Conservation (phyloP, 2,329 filamentous ascomycete genomes). For the Endothia cerciana region DNA sequence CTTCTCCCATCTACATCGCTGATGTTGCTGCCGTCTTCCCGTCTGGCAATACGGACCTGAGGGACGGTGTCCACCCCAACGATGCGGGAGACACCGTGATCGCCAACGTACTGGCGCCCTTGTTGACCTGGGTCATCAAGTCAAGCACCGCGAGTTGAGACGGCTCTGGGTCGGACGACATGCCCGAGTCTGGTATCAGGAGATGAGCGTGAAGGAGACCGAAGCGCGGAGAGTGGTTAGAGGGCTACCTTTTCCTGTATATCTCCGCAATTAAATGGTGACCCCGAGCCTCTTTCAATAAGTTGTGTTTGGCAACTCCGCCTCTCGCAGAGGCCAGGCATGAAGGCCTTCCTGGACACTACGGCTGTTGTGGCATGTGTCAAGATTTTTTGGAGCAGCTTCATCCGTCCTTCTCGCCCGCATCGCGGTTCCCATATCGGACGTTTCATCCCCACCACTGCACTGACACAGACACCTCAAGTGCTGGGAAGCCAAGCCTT, state of each 20-base stretch:
- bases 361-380: neutral
- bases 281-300: neutral
- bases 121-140: slow-evolving; percentile 41
- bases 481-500: too few relatives aligned
- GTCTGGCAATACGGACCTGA: slow-evolving; percentile 34
- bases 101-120: slow-evolving; percentile 37
- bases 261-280: neutral
- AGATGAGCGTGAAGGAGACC: neutral
- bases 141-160: slow-evolving; percentile 5
- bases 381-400: neutral
- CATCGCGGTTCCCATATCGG: neutral
- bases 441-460: too few relatives aligned
- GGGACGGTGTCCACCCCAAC: slow-evolving; percentile 48
- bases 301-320: neutral
- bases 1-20: slow-evolving; percentile 45
- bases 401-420: neutral
- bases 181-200: neutral
- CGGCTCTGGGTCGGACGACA: neutral
- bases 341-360: neutral
- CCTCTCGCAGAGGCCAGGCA: neutral
- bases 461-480: too few relatives aligned
- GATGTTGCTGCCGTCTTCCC: slow-evolving; percentile 44
- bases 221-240: neutral
- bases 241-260: neutral
- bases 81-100: slow-evolving; percentile 41